Conservation (phyloP, 1,139 yeast species). For the Trichomonascaceae sp. region DNA sequence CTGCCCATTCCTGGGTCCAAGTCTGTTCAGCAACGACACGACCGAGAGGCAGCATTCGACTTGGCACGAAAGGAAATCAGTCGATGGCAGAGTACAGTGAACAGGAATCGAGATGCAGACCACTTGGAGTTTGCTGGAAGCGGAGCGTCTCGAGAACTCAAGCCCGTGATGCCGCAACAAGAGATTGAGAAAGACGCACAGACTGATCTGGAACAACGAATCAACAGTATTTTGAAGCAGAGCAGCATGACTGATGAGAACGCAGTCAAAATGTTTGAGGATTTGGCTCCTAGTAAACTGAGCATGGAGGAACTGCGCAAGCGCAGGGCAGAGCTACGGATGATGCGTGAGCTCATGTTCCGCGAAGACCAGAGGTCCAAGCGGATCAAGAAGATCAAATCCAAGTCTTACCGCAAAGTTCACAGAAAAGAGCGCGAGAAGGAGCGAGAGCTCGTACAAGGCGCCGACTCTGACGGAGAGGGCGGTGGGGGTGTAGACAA, state of each 20-base stretch:
- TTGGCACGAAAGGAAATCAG: conserved; percentile 75
- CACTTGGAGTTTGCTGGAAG: conserved; percentile 43
- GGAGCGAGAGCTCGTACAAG: conserved; percentile 58
- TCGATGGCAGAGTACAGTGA: conserved; percentile 80
- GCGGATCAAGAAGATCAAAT: conserved; percentile 86
- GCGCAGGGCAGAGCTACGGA: conserved; percentile 69
- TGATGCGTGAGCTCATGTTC: conserved; percentile 93
- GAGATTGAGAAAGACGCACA: conserved; percentile 33
- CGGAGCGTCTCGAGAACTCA: neutral
- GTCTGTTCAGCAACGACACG: conserved; percentile 74
- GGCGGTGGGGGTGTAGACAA: too few species aligned
- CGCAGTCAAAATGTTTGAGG: conserved; percentile 73
- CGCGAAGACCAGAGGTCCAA: conserved; percentile 86
- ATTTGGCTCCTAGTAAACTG: conserved; percentile 60
- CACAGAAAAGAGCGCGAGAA: conserved; percentile 73
- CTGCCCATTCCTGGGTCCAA: conserved; percentile 74
- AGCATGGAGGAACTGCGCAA: conserved; percentile 67
- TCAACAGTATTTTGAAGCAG: conserved; percentile 45
- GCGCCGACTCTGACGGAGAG: conserved; percentile 28
- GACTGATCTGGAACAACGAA: conserved; percentile 55
- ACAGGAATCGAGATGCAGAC: conserved; percentile 71
- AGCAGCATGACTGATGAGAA: conserved; percentile 63
- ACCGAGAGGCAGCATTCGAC: conserved; percentile 83
- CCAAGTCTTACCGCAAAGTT: conserved; percentile 76
- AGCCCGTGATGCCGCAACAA: conserved; percentile 41